phyloP scores from a whole-genome alignment of 2,329 filamentous ascomycete genomes.

The Arthrobotrys iridis region DNA sequence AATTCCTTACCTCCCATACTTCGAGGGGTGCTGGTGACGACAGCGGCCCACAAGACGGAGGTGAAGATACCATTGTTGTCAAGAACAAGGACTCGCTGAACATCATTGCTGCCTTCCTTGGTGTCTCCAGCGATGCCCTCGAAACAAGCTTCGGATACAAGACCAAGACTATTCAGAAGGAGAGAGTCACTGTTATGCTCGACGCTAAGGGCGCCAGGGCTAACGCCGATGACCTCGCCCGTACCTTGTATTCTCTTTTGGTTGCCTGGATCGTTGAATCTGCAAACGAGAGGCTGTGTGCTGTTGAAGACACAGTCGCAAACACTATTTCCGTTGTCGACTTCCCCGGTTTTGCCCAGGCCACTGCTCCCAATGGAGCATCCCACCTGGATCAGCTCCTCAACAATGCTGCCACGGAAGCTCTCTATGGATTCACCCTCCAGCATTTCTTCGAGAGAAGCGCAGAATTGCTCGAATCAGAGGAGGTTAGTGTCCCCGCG shows the following conservation, averaged over 20 bases:
- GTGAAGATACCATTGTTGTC: constrained; percentile 82
- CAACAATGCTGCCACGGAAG: constrained; percentile 92
- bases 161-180: constrained; percentile 93
- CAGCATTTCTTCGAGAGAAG: constrained; percentile 97
- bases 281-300: constrained; percentile 89
- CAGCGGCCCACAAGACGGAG: constrained; percentile 94
- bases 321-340: constrained; percentile 97
- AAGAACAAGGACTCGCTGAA: constrained; percentile 91
- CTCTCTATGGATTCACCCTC: constrained; percentile 89
- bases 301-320: constrained; percentile 83
- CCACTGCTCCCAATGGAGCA: constrained; percentile 73
- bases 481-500: constrained; percentile 87
- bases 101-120: constrained; percentile 92
- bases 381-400: constrained; percentile 91
- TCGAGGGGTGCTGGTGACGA: constrained; percentile 85
- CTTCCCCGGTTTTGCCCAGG: constrained; percentile 92
- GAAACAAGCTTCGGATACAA: constrained; percentile 93
- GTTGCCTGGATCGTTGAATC: constrained; percentile 94
- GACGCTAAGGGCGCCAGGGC: constrained; percentile 88
- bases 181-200: constrained; percentile 98
- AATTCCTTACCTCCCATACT: constrained; percentile 83
- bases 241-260: constrained; percentile 90
- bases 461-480: constrained; percentile 89
- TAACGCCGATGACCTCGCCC: constrained; percentile 92
- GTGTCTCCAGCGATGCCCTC: constrained; percentile 80